A percentile compares a stretch with the other conserved stretches of the same genome.
Conservation (phyloP, 306 rosid species). For the Chamaecrista fasciculata region DNA sequence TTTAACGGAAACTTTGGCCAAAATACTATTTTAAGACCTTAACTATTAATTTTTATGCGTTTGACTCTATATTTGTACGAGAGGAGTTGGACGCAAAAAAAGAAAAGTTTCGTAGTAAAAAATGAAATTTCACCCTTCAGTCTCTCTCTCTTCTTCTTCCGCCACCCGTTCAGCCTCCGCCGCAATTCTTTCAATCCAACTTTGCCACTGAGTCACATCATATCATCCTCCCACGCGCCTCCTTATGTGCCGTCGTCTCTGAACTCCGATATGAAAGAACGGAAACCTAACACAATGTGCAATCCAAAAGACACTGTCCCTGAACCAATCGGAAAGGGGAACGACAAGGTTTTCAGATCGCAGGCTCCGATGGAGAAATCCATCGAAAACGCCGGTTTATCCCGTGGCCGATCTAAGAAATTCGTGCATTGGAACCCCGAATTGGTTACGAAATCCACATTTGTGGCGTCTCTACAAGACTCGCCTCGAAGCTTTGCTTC, state of each 20-base stretch:
- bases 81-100: no score
- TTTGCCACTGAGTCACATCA: no score
- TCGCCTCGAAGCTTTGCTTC: slow-evolving; percentile 24
- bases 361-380: slow-evolving; percentile 26
- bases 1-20: no score
- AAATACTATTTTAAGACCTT: no score
- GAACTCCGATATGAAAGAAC: slow-evolving; percentile 23
- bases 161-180: no score
- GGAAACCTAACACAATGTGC: slow-evolving; percentile 33
- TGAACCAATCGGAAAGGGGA: slow-evolving; percentile 34
- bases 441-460: slow-evolving; percentile 63
- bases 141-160: no score
- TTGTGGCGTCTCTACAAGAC: slow-evolving; percentile 39
- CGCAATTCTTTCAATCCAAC: no score
- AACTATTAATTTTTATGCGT: no score
- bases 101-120: no score
- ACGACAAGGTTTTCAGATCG: slow-evolving; percentile 40
- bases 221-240: no score
- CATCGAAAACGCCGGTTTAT: neutral
- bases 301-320: slow-evolving; percentile 13
- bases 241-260: slow-evolving; percentile 13
- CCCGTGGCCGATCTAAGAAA: slow-evolving; percentile 52
- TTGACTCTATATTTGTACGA: no score
- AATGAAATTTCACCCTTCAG: no score
- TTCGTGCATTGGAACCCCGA: slow-evolving; percentile 87